Base-by-base conservation (phyloP, 2,329 filamentous ascomycete genomes). In the Botryotinia narcissicola region DNA sequence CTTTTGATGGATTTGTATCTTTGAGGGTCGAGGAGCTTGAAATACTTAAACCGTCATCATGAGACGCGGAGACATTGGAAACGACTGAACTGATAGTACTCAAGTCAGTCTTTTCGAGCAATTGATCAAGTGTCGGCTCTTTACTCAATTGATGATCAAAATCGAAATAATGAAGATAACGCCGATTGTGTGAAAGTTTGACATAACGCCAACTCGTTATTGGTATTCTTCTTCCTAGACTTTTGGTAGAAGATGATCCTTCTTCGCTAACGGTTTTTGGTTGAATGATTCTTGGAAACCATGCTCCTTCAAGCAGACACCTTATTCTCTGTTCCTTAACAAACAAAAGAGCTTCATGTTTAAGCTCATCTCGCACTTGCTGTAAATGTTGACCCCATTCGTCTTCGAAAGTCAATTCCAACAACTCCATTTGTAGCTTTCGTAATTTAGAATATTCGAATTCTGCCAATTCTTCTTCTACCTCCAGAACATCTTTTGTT, bases 311-410 rank as follows among this genome's bases (percentile, higher is more conserved):
- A 6, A 98, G 87, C 57, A 99, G 85, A 80, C 95, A 98, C 71
- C 96, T 89, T 75, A 98, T 93, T 54, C 96, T 90, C 82, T 99
- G 96, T 83, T 99, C 96, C 83, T 97, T 98, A 83, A 98, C 93
- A 80, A 99, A 99, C 79, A 97, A 93, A 71, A 98, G 84, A 18
- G 95, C 94, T 82, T 99, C 96, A 79, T 95, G 91, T 78, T 93
- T 92, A 62, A 98, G 87, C 81, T 97, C 94, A 72, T 98, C 94
- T 48, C 94, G 92, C n/a, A 97, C 93, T 83, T 96, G 93, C 76
- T 89, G 89, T 42, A 99, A 86, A 82, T 98, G 94, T 75, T 93
- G 89, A 20, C 95, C 95, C 96, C 96, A 99, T 67, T 93, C 93
- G 81, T 97, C 93, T 81, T 98, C 95, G 80, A 98, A 98, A 0